phyloP scores from a whole-genome alignment of 2,329 filamentous ascomycete species.

The Lasiodiplodia sp. region DNA sequence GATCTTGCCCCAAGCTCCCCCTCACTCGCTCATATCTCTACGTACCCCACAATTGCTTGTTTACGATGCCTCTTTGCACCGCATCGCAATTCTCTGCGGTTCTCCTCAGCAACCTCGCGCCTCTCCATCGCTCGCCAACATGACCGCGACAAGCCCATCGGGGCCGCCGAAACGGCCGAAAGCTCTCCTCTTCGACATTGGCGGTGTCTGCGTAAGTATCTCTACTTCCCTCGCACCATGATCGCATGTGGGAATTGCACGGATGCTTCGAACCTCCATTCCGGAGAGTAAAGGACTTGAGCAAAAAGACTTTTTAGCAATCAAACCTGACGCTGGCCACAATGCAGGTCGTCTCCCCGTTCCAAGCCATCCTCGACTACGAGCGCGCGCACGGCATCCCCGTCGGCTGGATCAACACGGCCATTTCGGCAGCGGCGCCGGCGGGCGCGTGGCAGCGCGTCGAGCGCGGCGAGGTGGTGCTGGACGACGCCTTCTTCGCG shows the following conservation, averaged over 20 bases:
- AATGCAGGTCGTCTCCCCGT: constrained; percentile 81
- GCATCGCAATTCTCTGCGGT: neutral
- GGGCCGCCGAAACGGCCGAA: constrained; percentile 23
- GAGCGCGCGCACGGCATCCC: constrained; percentile 80
- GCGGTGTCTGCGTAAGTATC: constrained; percentile 88
- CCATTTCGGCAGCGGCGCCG: constrained; percentile 79
- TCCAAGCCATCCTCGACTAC: constrained; percentile 92
- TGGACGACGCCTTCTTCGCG: constrained; percentile 77
- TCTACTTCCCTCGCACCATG: constrained; percentile 23
- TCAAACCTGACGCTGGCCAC: constrained; percentile 13
- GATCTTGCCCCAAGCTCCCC: constrained; percentile 18
- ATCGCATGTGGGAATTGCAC: neutral
- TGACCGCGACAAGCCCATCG: neutral
- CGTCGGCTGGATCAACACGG: constrained; percentile 88
- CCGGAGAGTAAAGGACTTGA: neutral
- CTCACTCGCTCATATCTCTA: neutral
- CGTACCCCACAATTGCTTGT: constrained; percentile 12
- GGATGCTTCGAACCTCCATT: neutral
- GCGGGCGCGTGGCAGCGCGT: constrained; percentile 87
- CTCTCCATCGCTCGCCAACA: neutral
- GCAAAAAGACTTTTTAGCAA: neutral
- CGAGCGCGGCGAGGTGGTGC: constrained; percentile 80
- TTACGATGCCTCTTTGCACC: constrained; percentile 12
- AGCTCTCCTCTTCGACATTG: constrained; percentile 84
- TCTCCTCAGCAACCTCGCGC: neutral